Evolutionary conservation across 495 filamentous ascomycete species (phyloP), one percentile per base, ranked within the genome.

Genomic region (Penicillium flavigenum): DNA sequence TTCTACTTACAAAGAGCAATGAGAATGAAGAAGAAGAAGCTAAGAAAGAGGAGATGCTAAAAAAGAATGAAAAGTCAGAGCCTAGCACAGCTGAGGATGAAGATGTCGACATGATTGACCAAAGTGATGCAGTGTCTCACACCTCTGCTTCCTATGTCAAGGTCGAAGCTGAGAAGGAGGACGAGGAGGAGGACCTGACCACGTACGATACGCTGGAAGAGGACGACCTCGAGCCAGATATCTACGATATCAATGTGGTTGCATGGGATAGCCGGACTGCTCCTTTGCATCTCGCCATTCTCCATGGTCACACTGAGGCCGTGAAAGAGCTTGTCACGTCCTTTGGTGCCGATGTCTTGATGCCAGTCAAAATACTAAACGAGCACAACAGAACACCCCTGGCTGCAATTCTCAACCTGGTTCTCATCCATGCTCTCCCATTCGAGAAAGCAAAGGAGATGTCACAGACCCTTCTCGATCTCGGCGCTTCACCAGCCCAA

Each of bases 201-300:
- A 59, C 73, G 14, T 65, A 64, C 5, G 75, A 77, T 12, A 54
- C 47, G 3, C 38, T 63, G 3, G 82, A 84, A n/a, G 80, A 83
- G 7, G 76, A 82, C 36, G 80, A 86, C 7, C 76, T 80, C 10
- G 86, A 88, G 26, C 88, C 88, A 4, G 88, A 95, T 68, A 79
- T 92, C 54, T 92, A 88, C 67, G 86, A 92, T 51, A 78, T 92
- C 53, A 86, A 93, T 61, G 79, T 85, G 6, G 61, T 86, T 10
- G 80, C 89, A 8, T 95, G 90, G 90, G 90, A 95, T 57, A 86
- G 69, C 16, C 79, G 81, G 17, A 79, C 81, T 50, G 86, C 88
- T 1, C 81, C 90, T 0, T 72, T 93, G 14, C 90, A 95, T 63
- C 76, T 90, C 24, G 90, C 90, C 3, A 91, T 95, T 53, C 51